Base-by-base conservation (phyloP, 169 alveolate genomes). In the Plasmodium inui region DNA sequence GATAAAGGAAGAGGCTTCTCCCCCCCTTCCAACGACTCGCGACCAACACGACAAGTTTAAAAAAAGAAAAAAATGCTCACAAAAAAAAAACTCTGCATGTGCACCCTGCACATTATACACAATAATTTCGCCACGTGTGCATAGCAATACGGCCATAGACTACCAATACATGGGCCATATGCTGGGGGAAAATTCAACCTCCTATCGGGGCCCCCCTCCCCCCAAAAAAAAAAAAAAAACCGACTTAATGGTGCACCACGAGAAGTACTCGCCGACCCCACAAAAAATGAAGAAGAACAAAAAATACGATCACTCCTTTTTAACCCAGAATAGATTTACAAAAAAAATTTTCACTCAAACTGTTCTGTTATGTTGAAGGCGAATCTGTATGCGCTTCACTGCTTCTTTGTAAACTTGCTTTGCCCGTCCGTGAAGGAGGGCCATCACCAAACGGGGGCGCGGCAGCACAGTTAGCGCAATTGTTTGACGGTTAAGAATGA, bases 141-240 rank as follows among this genome's bases (percentile, higher is more conserved):
- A 46, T 17, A 26, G 22, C 44, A 73, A 12, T 14, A 86, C 80
- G 93, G 71, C 93, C 6, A 86, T 46, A 46, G 57, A n/a, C 57
- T 46, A 46, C 57, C 57, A 46, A 5, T 46, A 12, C 17, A 46
- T 46, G 19, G 57, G 57, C 57, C 5, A 10, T 10, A 46, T 46
- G n/a, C 4, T n/a, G n/a, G n/a, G 9, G 57, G n/a, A 12, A 46
- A 46, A 46, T 46, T 46, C 57, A 46, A 46, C 57, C 57, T 12
- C 57, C 57, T n/a, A 46, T 46, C 57, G 57, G 57, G 17, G 12
- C 57, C n/a, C n/a, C n/a, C 2, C 57, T n/a, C 50, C 44, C 44
- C 8, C 44, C 44, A 37, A 9, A 41, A 41, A 41, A 44, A 12
- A 46, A 46, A 46, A 46, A 46, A 46, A 46, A 46, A 1, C 9